Conservation (phyloP, 768 basidiomycete species). For the Tremella fuciformis region DNA sequence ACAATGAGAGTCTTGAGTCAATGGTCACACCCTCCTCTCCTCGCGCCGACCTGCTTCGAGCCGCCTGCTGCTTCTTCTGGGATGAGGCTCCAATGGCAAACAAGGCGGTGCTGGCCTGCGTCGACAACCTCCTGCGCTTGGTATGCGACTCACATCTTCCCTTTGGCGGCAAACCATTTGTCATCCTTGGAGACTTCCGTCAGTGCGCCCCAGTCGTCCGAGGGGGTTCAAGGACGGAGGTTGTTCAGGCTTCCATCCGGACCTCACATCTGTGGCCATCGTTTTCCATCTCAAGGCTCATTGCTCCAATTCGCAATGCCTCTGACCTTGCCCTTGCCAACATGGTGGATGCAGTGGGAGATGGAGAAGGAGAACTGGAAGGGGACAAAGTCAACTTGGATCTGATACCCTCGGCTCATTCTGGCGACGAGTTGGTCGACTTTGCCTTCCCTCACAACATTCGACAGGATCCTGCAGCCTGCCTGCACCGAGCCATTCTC, state of each 20-base stretch:
- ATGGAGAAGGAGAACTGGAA: neutral
- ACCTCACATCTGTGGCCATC: neutral
- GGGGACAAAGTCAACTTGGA: neutral
- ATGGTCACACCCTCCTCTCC: neutral
- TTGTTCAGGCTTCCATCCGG: neutral
- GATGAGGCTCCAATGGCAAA: conserved; percentile 1
- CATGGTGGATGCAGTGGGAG: neutral
- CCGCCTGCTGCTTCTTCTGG: neutral
- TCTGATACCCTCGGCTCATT: neutral
- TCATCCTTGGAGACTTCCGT: neutral
- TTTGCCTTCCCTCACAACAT: neutral
- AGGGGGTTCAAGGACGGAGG: neutral
- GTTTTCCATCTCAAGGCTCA: neutral
- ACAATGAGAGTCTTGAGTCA: neutral
- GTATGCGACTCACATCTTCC: neutral
- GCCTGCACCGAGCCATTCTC: neutral
- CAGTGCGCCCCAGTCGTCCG: neutral
- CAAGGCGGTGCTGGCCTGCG: neutral
- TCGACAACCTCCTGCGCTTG: neutral
- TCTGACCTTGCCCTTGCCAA: neutral
- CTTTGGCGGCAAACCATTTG: neutral
- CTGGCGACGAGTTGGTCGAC: neutral
- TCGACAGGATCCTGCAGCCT: neutral
- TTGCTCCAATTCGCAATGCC: neutral
- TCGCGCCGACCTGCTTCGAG: neutral